A percentile compares a stretch with the other conserved stretches of the same genome.
phyloP scores from a whole-genome alignment of 305 asterid genomes.

The Plantago rigida region DNA sequence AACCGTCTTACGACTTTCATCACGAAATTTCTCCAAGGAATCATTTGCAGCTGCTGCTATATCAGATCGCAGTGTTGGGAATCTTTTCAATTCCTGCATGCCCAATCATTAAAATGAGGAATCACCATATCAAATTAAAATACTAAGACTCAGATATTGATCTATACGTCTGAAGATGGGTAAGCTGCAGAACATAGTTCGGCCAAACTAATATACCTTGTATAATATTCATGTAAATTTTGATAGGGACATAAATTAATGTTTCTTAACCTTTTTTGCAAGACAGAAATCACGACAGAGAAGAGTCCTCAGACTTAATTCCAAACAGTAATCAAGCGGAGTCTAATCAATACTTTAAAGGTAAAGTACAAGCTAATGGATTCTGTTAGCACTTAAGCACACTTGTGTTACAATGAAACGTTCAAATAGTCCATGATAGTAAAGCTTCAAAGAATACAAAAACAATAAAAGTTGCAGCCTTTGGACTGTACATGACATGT shows the following conservation, averaged over 20 bases:
- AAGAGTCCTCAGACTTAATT: background rate
- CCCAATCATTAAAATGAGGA: conserved; percentile 19
- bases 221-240: background rate
- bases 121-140: conserved; percentile 4
- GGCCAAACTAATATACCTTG: background rate
- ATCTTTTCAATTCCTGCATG: conserved; percentile 76
- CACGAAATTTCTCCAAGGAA: conserved; percentile 85
- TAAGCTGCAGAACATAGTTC: background rate
- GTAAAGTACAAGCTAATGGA: background rate
- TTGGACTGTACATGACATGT: background rate
- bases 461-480: background rate
- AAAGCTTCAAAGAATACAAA: background rate
- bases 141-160: conserved; percentile 1
- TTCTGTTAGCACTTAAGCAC: background rate
- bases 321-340: background rate
- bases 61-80: conserved; percentile 82
- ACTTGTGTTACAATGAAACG: background rate
- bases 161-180: background rate
- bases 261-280: background rate
- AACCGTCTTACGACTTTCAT: conserved; percentile 84
- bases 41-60: conserved; percentile 93
- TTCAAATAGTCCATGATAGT: background rate
- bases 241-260: background rate
- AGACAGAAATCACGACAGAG: background rate
- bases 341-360: background rate